Evolutionary conservation across 768 basidiomycete species (phyloP).

Genomic region (Exidia glandulosa): DNA sequence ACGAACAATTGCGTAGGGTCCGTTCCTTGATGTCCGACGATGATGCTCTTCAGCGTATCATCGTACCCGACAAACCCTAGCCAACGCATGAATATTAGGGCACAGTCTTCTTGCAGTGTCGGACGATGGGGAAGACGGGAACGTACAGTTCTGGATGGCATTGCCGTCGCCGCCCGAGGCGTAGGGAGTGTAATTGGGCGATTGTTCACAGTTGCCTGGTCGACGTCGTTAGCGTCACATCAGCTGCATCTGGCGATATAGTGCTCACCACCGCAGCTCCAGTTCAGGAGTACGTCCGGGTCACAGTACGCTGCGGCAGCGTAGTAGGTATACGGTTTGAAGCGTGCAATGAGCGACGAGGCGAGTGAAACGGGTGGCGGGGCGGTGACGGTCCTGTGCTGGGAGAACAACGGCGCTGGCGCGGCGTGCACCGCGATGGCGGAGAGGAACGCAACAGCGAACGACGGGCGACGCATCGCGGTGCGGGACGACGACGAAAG

Average conservation of each 20-base stretch:
- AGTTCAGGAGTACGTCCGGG: slow-evolving; percentile 30
- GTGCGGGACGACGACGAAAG: too few species aligned
- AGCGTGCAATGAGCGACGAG: neutral
- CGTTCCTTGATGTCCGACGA: slow-evolving; percentile 30
- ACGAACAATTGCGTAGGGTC: slow-evolving; percentile 21
- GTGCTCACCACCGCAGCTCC: slow-evolving; percentile 41
- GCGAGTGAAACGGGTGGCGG: neutral
- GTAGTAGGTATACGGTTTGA: slow-evolving; percentile 34
- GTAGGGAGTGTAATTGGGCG: slow-evolving; percentile 33
- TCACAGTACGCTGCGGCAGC: slow-evolving; percentile 42
- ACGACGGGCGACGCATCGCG: too few species aligned
- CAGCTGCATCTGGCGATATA: neutral
- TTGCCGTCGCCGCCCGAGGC: slow-evolving; percentile 38
- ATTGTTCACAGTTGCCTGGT: slow-evolving; percentile 35
- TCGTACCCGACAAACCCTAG: slow-evolving; percentile 49
- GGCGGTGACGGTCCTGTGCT: neutral
- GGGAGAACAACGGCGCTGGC: neutral
- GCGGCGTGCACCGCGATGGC: too few species aligned
- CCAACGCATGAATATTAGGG: neutral
- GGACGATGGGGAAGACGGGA: neutral
- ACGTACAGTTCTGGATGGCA: slow-evolving; percentile 31
- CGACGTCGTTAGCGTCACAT: neutral
- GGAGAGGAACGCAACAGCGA: too few species aligned
- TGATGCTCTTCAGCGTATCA: slow-evolving; percentile 23
- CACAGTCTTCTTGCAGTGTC: neutral